These are phyloP conservation scores for Clavaria fumosa DNA, from an alignment of 768 basidiomycete species.

Conservation along the genomic window DNA sequence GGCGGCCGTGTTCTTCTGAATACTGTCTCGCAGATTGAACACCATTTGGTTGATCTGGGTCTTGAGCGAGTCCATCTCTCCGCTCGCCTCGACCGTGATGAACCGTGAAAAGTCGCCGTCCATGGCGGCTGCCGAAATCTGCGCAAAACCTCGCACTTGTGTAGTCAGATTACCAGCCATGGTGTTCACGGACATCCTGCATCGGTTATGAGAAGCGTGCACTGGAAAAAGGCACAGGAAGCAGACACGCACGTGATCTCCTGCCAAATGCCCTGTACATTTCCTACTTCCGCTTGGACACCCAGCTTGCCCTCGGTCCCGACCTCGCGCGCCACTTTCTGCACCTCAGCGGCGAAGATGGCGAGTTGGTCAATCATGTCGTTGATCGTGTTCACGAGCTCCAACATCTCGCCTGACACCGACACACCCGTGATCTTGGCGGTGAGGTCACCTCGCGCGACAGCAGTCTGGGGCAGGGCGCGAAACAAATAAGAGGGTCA, in stretches of 20 bases:
- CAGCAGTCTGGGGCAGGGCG: conserved; percentile 40
- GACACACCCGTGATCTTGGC: conserved; percentile 87
- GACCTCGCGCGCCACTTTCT: conserved; percentile 93
- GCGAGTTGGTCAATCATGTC: conserved; percentile 52
- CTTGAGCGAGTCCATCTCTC: conserved; percentile 99
- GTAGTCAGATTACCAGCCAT: conserved; percentile 97
- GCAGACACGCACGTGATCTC: conserved; percentile 73
- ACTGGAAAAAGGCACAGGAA: conserved; percentile 2
- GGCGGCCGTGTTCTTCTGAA: conserved; percentile 97
- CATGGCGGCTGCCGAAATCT: conserved; percentile 96
- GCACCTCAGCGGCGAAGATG: conserved; percentile 50
- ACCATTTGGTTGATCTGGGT: conserved; percentile 99
- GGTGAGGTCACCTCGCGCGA: conserved; percentile 85
- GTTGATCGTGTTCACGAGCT: conserved; percentile 94
- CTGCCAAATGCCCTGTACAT: conserved; percentile 96
- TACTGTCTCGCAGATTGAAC: conserved; percentile 87
- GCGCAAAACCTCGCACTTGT: conserved; percentile 96
- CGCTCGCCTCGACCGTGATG: conserved; percentile 96
- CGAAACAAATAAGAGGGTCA: neutral
- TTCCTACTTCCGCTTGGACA: conserved; percentile 92
- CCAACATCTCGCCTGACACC: conserved; percentile 92
- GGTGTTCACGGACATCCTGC: conserved; percentile 86
- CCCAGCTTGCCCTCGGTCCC: conserved; percentile 98
- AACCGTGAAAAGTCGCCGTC: conserved; percentile 98
- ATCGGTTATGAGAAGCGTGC: neutral